Evolutionary conservation across 2,329 filamentous ascomycete species (phyloP).

Genomic region (Talaromyces funiculosus): DNA sequence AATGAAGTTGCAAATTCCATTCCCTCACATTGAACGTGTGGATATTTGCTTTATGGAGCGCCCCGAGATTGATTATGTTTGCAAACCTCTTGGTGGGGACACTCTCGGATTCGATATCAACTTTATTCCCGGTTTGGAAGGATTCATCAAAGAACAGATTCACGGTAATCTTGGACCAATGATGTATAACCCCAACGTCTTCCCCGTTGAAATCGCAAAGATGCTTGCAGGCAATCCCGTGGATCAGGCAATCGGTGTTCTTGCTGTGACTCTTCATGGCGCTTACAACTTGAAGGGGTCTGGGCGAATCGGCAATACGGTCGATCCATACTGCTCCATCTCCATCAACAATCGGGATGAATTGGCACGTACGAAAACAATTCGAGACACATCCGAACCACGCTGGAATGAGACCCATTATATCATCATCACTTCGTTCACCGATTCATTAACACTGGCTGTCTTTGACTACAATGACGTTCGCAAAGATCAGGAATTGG

Average conservation of each 20-base stretch:
- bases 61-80: constrained; percentile 91
- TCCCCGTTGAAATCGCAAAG: constrained; percentile 97
- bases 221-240: constrained; percentile 92
- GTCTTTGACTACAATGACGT: constrained; percentile 92
- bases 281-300: constrained; percentile 90
- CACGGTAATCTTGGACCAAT: constrained; percentile 90
- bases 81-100: constrained; percentile 94
- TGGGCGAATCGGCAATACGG: constrained; percentile 85
- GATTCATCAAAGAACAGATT: constrained; percentile 92
- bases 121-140: constrained; percentile 91
- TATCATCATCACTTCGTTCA: constrained; percentile 85
- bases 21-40: constrained; percentile 89
- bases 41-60: constrained; percentile 92
- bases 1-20: constrained; percentile 92
- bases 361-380: constrained; percentile 81
- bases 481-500: constrained; percentile 93
- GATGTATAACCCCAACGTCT: constrained; percentile 98
- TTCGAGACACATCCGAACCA: constrained; percentile 78
- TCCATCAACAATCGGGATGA: constrained; percentile 77
- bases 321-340: constrained; percentile 82
- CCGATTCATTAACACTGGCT: constrained; percentile 77
- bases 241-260: constrained; percentile 89
- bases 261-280: constrained; percentile 85
- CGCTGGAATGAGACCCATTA: constrained; percentile 97
- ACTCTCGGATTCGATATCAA: constrained; percentile 98